Base-by-base conservation (phyloP, 202 grass and related monocot genomes). In the Saccharum hybrid region DNA sequence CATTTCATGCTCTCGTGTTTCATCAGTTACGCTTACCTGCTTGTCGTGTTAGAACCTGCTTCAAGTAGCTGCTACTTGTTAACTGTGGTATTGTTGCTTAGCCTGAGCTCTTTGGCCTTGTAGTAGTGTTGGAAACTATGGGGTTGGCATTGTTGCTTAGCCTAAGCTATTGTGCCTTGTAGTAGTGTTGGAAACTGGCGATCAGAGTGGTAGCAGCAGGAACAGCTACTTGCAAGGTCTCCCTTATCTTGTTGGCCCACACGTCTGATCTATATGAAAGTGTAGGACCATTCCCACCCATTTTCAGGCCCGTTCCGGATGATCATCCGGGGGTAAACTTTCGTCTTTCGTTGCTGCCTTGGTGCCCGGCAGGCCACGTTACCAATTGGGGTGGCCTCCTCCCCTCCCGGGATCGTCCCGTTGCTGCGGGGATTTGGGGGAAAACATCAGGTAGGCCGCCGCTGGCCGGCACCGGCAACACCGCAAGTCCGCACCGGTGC, bases 31-130 rank as follows among this genome's bases (percentile, higher is more conserved):
- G 41, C 43, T 78, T 33, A 4, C 75, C 66, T 79, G 31, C 65
- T 68, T 75, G 59, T 66, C 65, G 36, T 84, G 76, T 82, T 79
- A 54, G 23, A 61, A 10, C 22, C 11, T 71, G 23, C 41, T 71
- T 46, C 8, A 36, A 7, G 9, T 36, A 28, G 63, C 23, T 39
- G 31, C 30, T 62, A 23, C 36, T 15, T 5, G 7, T 82, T 7
- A 2, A 19, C 21, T n/a, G 46, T 33, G n/a, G 9, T 33, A 34
- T 75, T 75, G 49, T 10, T 22, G 18, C 37, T 39, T 57, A n/a
- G 31, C 16, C 31, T 75, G 57, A 5, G 18, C 19, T 21, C 3
- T 39, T 48, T 12, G 66, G 10, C 16, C 34, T 68, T 57, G 9
- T n/a, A 26, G 0, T 56, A 56, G 39, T 75, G 45, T 31, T 59